Base-by-base conservation (phyloP, 768 basidiomycete species). In the Punctularia strigosozonata region DNA sequence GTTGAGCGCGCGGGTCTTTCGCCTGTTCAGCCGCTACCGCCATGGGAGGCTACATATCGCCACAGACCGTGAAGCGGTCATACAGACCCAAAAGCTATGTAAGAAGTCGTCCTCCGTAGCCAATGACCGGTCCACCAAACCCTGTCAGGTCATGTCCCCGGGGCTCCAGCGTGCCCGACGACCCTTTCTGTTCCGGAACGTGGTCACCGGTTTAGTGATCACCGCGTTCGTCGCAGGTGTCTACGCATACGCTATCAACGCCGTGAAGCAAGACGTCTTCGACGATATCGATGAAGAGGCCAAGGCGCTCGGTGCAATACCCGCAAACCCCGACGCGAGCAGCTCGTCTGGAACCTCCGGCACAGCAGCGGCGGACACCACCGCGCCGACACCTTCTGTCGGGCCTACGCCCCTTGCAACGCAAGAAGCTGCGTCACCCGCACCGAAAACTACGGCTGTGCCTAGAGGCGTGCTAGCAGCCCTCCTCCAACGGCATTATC, bases 261-360 rank as follows among this genome's bases (percentile, higher is more conserved):
- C 90, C 21, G 91, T 97, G 40, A 89, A 83, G 53, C 91, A 97
- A 53, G 91, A 95, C 54, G 77, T 83, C 28, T 95, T 94, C 54
- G 77, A 82, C 47, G 87, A 89, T 54, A 68, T 87, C 30, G 85
- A 87, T 50, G 81, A 84, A 45, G 82, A 85, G 52, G 86, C 77
- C 21, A 63, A 62, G 44, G 71, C 71, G 30, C 65, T 80, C 49
- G 69, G 64, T 30, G 10, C 28, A 30, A 30, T 10, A 30, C 28
- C 28, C 10, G 50, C 55, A 13, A 43, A 44, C 24, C 49, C 43
- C 3, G 39, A 36, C 23, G 33, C 42, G 2, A 19, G 20, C 17
- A 4, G 31, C 13, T 22, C 36, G 4, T 12, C 20, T 15, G 12
- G 37, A 15, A 5, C 14, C 26, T 30, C 41, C 34, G 22, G 12